Conservation (phyloP, 805 yeast species). For the Candida michaelii region DNA sequence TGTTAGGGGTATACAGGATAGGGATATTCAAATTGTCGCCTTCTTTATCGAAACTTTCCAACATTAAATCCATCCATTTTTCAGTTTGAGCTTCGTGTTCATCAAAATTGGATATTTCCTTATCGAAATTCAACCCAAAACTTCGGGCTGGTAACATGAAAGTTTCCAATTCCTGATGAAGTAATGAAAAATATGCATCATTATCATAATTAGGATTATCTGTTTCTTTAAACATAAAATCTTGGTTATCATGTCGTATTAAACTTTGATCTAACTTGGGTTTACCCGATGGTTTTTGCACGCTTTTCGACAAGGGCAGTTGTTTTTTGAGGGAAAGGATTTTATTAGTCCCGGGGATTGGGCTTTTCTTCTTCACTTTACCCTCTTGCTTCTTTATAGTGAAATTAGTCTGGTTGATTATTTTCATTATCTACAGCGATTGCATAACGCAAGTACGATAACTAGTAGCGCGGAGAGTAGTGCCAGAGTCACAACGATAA, state of each 20-base stretch:
- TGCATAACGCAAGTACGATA: no score
- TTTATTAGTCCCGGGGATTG: slow-evolving; percentile 1
- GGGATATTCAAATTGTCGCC: not conserved
- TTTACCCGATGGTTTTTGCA: not conserved
- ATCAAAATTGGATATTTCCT: not conserved
- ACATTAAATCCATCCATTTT: slow-evolving; percentile 1
- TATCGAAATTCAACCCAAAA: slow-evolving; percentile 3
- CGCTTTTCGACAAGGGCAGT: not conserved
- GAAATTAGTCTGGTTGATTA: not conserved
- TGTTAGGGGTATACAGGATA: not conserved
- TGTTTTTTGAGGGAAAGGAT: not conserved
- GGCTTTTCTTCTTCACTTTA: not conserved
- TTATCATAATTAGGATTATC: not conserved
- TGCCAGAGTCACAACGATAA: no score
- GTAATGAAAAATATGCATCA: not conserved
- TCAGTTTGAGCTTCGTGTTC: not conserved
- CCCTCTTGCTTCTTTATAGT: not conserved
- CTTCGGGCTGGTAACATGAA: slow-evolving; percentile 8
- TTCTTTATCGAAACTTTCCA: not conserved
- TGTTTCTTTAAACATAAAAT: not conserved
- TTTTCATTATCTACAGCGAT: no score
- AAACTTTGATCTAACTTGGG: not conserved
- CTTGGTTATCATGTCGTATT: not conserved
- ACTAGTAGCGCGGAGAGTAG: no score
- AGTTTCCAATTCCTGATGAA: slow-evolving; percentile 9